Evolutionary conservation across 441 rosid genomes (phyloP), one percentile per base, ranked within the genome.

Genomic region (Raphanus hybrid): DNA sequence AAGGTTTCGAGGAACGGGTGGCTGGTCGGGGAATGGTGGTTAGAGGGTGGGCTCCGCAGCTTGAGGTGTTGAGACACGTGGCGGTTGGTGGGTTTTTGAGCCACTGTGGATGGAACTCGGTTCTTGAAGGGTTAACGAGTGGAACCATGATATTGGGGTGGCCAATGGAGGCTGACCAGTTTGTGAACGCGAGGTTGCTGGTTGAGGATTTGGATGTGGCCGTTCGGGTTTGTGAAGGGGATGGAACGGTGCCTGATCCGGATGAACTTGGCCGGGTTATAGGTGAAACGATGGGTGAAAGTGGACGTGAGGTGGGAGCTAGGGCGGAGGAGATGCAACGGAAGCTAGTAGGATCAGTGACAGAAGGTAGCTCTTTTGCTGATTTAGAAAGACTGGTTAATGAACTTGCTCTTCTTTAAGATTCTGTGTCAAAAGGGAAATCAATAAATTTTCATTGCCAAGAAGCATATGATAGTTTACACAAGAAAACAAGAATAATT

Each of bases 161-260:
- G 61, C 61, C 61, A 57, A 57, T 57, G 61, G 61, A 18, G 61
- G 61, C 27, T 3, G 61, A 57, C 61, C 61, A 57, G 61, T 57
- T 57, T 18, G 61, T 57, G 61, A 57, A 57, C 61, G 61, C 61
- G 27, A 57, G 61, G 61, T 9, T 18, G 61, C 29, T 57, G n/a
- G 61, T 57, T 5, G 61, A 57, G 61, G 61, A 57, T 20, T 57
- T 57, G 61, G 61, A 57, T 18, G 61, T 57, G 61, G 61, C 61
- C 12, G 61, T 57, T 57, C 27, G 61, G 61, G 61, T 57, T 8
- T 57, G 61, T 9, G 61, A 57, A 57, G 61, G 61, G 61, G 61
- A 18, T 20, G 61, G 29, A 18, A 8, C 27, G 20, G 61, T 57
- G 61, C 61, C 29, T 20, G 61, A 57, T 3, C 61, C 61, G 61